phyloP scores from a whole-genome alignment of 805 yeast species.

The Yarrowia yakushimensis region DNA sequence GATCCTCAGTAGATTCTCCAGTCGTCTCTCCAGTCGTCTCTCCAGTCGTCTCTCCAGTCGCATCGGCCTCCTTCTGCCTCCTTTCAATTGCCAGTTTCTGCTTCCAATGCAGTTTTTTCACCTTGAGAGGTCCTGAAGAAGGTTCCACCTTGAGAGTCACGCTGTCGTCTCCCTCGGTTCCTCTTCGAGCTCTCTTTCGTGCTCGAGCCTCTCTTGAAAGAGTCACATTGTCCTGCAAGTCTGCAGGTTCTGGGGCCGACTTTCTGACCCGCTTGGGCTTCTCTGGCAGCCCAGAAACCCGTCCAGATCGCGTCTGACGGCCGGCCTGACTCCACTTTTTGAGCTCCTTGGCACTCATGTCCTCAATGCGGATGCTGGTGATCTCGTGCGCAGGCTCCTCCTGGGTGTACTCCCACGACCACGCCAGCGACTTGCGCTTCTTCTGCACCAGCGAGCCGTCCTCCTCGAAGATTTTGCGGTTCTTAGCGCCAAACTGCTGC shows the following conservation, averaged over 20 bases:
- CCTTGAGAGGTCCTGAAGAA: neutral
- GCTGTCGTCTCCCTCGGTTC: neutral
- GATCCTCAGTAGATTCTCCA: neutral
- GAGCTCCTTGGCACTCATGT: slow-evolving; percentile 2
- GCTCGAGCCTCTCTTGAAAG: neutral
- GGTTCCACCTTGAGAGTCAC: no score
- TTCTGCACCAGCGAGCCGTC: neutral
- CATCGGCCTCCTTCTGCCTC: neutral
- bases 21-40: neutral
- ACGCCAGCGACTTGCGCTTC: slow-evolving; percentile 1
- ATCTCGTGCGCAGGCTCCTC: slow-evolving; percentile 13
- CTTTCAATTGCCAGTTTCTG: neutral
- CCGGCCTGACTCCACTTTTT: slow-evolving; percentile 3
- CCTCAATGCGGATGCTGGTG: slow-evolving; percentile 4
- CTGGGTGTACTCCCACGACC: slow-evolving; percentile 21
- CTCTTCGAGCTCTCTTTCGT: neutral
- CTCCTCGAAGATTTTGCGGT: neutral
- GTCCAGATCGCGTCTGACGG: neutral
- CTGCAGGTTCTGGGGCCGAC: neutral
- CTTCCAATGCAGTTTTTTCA: neutral
- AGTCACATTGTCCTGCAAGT: neutral
- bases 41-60: no score
- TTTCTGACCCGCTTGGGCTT: neutral
- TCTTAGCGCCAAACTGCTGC: neutral
- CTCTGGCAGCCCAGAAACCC: neutral